Percentiles rank a stretch among this genome's conserved stretches.
These are phyloP conservation scores for Calonectria henricotiae DNA, from an alignment of 2,329 filamentous ascomycete species.

Conservation along the genomic window DNA sequence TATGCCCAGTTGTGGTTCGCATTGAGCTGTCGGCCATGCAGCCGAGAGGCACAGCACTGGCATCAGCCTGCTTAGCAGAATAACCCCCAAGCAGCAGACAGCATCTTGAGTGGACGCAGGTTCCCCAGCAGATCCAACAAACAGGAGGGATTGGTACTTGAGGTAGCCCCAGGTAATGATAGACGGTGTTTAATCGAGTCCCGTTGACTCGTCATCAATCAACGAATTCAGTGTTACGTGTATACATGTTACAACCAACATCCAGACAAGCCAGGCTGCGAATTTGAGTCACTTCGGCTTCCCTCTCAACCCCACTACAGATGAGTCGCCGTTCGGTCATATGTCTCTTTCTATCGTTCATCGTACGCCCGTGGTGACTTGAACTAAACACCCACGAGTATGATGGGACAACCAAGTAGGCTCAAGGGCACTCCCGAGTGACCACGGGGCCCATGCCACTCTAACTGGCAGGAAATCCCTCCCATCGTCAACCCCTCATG, in stretches of 20 bases:
- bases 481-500: background rate
- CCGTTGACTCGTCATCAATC: background rate
- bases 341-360: background rate
- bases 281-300: background rate
- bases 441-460: background rate
- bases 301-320: background rate
- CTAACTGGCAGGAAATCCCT: background rate
- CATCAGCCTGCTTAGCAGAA: background rate
- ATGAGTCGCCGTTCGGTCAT: background rate
- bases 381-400: background rate
- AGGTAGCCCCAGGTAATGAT: background rate
- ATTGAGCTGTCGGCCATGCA: background rate
- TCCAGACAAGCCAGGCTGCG: background rate
- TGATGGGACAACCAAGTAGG: background rate
- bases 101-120: background rate
- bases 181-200: no score
- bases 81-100: background rate
- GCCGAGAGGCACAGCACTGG: constrained; percentile 5
- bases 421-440: background rate
- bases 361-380: background rate
- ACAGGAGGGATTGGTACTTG: background rate
- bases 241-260: background rate
- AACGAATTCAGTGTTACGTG: background rate
- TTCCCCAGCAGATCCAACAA: background rate
- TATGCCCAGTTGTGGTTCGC: background rate